phyloP scores from a whole-genome alignment of 2,329 filamentous ascomycete genomes.

The Teratosphaeria nubilosa region DNA sequence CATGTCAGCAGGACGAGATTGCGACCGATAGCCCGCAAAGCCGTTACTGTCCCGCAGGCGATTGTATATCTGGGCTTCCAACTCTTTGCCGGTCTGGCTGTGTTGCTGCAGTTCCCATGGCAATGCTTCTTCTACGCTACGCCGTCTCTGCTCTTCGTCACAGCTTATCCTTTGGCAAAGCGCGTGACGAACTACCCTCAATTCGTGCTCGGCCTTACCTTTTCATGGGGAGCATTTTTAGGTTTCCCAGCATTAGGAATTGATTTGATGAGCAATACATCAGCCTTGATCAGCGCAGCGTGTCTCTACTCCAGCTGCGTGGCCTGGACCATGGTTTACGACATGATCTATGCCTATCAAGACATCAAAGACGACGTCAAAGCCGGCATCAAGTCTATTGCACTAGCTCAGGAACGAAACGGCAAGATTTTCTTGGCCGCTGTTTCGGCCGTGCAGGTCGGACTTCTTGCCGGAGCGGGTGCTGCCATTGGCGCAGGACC shows the following conservation, averaged over 20 bases:
- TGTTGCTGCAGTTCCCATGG: conserved; percentile 66
- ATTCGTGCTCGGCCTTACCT: conserved; percentile 70
- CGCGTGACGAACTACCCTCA: conserved; percentile 82
- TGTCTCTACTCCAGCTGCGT: conserved; percentile 69
- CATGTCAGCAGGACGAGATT: conserved; percentile 66
- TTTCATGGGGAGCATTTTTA: conserved; percentile 83
- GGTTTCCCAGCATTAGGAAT: conserved; percentile 76
- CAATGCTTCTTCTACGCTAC: conserved; percentile 68
- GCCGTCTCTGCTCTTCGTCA: conserved; percentile 64
- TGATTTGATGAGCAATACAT: conserved; percentile 55
- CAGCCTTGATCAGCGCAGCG: conserved; percentile 55
- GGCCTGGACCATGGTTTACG: conserved; percentile 79
- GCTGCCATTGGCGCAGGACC: conserved; percentile 50
- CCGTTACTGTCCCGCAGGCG: conserved; percentile 61
- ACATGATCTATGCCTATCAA: conserved; percentile 92
- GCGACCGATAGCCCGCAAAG: conserved; percentile 70
- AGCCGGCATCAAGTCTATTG: conserved; percentile 82
- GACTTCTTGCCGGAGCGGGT: conserved; percentile 60
- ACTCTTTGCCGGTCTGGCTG: conserved; percentile 59
- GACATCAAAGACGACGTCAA: conserved; percentile 78
- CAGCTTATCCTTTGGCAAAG: conserved; percentile 72
- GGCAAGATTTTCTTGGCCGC: conserved; percentile 68
- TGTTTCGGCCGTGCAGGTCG: conserved; percentile 58
- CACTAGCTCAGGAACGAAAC: conserved; percentile 64
- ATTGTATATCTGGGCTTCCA: conserved; percentile 66